phyloP scores from a whole-genome alignment of 768 basidiomycete species.

The Harrya chromipes region DNA sequence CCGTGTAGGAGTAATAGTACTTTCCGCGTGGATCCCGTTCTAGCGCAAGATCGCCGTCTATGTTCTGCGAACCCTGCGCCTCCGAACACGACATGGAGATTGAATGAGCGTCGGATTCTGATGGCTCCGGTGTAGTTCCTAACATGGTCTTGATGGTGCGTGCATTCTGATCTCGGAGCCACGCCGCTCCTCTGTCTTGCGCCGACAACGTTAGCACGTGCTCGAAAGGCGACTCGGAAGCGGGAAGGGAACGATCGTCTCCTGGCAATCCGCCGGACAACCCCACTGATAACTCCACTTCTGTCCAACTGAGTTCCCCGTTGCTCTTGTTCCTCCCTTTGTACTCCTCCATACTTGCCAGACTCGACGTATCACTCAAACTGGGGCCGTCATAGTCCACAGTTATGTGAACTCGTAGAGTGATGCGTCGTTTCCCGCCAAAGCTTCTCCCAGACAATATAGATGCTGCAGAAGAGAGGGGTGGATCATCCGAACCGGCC shows the following conservation, averaged over 20 bases:
- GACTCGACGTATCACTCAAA: conserved; percentile 83
- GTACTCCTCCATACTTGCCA: conserved; percentile 77
- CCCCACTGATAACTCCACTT: conserved; percentile 42
- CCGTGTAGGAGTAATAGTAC: conserved; percentile 73
- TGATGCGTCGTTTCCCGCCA: conserved; percentile 69
- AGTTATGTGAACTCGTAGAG: conserved; percentile 68
- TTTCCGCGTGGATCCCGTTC: conserved; percentile 66
- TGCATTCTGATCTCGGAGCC: conserved; percentile 80
- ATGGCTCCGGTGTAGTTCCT: conserved; percentile 54
- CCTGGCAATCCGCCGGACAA: conserved; percentile 44
- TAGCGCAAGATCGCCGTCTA: conserved; percentile 62
- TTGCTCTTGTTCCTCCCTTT: conserved; percentile 56
- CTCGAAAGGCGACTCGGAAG: conserved; percentile 33
- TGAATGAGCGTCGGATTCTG: conserved; percentile 51
- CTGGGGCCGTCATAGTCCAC: conserved; percentile 92
- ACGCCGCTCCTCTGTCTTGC: conserved; percentile 69
- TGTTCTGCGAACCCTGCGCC: conserved; percentile 34
- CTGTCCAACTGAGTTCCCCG: conserved; percentile 39
- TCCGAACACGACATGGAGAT: conserved; percentile 31
- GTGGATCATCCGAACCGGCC: conserved; percentile 68
- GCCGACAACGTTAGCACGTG: conserved; percentile 42
- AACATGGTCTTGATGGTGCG: conserved; percentile 60
- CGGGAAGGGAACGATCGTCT: conserved; percentile 49
- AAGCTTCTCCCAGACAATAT: conserved; percentile 65
- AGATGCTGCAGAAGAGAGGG: conserved; percentile 69